Evolutionary conservation across 176 grass and related monocot genomes (phyloP).

Genomic region (sorghum (Sorghum bicolor)): Sorghum_bicolor_NCBIv3 NC_012873.2:3277001-3277500

Average conservation of each 20-base stretch:
- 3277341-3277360: not conserved
- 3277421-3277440: not conserved
- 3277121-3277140: not conserved
- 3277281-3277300: not conserved
- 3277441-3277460: not conserved
- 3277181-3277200: slow-evolving; percentile 48
- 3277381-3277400: not conserved
- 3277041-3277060: not conserved
- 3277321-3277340: not conserved
- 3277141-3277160: slow-evolving; percentile 29
- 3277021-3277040: too few relatives aligned
- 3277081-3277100: not conserved
- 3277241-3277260: not conserved
- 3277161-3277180: slow-evolving; percentile 41
- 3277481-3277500: not conserved
- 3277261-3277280: not conserved
- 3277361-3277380: not conserved
- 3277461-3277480: not conserved
- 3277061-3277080: not conserved
- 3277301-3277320: not conserved
- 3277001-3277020: too few relatives aligned
- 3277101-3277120: not conserved
- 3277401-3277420: too few relatives aligned
- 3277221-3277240: not conserved
- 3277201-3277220: not conserved